phyloP scores from a whole-genome alignment of 129 eudicot genomes.

The Calendula officinalis region DNA sequence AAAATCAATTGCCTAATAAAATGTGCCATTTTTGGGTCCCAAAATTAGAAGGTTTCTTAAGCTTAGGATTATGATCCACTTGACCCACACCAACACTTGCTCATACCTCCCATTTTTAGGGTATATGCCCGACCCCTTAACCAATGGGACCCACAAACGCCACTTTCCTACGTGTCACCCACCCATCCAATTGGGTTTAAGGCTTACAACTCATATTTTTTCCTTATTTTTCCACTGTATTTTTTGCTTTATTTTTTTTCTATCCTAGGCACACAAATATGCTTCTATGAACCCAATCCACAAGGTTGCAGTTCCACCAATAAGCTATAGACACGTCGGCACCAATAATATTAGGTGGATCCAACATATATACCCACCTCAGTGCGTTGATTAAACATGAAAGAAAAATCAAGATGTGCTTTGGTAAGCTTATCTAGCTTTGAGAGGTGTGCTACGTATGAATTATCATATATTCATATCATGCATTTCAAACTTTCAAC shows the following conservation, averaged over 20 bases:
- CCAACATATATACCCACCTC: slow-evolving; percentile 7
- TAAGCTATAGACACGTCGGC: slow-evolving; percentile 35
- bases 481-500: background rate
- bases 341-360: slow-evolving; percentile 20
- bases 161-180: slow-evolving; percentile 42
- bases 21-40: slow-evolving; percentile 13
- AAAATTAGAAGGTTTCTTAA: slow-evolving; percentile 28
- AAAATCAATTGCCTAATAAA: slow-evolving; percentile 10
- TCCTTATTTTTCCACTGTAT: slow-evolving; percentile 15
- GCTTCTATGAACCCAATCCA: slow-evolving; percentile 31
- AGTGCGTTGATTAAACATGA: slow-evolving; percentile 2
- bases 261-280: slow-evolving; percentile 18
- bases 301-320: slow-evolving; percentile 15
- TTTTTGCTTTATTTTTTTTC: slow-evolving; percentile 10
- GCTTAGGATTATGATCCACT: slow-evolving; percentile 33
- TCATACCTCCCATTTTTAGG: slow-evolving; percentile 33
- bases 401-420: slow-evolving; percentile 27
- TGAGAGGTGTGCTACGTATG: slow-evolving; percentile 32
- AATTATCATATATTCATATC: background rate
- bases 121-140: slow-evolving; percentile 24
- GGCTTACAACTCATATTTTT: slow-evolving; percentile 37
- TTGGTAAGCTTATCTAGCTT: slow-evolving; percentile 38
- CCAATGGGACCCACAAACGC: slow-evolving; percentile 19
- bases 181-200: slow-evolving; percentile 43
- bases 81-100: slow-evolving; percentile 35